phyloP scores from a whole-genome alignment of 768 basidiomycete genomes.

The Macrolepiota fuliginosa region DNA sequence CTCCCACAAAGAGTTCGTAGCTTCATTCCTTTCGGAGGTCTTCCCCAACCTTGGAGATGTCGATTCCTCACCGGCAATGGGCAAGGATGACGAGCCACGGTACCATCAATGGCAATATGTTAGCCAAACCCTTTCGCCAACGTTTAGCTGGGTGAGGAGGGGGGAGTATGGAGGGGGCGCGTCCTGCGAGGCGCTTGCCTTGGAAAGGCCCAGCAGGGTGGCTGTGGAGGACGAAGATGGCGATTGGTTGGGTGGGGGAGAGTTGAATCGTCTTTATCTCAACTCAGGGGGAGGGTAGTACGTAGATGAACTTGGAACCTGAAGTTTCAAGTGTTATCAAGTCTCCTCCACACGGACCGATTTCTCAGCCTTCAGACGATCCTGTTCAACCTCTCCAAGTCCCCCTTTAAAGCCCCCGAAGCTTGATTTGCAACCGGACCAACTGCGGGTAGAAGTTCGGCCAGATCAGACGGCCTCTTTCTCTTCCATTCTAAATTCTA shows the following conservation, averaged over 20 bases:
- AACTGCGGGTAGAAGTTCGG: no score
- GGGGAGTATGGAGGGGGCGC: neutral
- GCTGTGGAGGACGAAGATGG: neutral
- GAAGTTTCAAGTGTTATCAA: neutral
- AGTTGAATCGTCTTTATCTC: neutral
- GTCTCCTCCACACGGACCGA: no score
- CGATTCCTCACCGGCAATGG: neutral
- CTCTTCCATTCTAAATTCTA: no score
- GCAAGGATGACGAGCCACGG: neutral
- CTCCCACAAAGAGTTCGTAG: neutral
- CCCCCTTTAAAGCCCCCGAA: no score
- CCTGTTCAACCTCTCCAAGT: no score
- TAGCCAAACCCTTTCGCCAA: neutral
- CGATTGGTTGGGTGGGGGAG: neutral
- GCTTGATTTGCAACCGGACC: no score
- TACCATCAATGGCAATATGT: neutral
- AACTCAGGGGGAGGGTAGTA: neutral
- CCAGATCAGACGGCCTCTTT: no score
- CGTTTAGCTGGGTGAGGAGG: neutral
- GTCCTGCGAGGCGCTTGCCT: neutral
- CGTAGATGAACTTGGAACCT: neutral
- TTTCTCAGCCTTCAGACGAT: no score
- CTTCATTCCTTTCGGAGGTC: neutral
- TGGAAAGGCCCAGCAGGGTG: neutral
- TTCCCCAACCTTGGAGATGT: neutral